Conservation (phyloP, 2,329 filamentous ascomycete species). For the Trichoderma simmonsii region DNA sequence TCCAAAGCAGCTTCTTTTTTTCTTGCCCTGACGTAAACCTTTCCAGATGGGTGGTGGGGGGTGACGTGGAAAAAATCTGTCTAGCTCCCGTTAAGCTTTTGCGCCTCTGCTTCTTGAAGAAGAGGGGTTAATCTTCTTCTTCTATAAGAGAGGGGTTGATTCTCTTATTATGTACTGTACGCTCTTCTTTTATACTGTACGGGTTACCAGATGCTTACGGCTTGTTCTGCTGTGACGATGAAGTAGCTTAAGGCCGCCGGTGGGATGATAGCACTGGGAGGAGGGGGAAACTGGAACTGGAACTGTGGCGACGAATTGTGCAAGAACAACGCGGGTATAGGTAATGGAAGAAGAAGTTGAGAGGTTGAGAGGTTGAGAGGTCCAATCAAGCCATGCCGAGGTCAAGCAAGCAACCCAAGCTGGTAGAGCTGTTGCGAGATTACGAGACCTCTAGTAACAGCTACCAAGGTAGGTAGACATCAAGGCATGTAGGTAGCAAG, state of each 20-base stretch:
- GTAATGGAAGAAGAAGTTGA: not conserved
- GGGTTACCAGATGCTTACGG: not conserved
- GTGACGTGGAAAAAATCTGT: not conserved
- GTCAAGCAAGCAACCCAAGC: not conserved
- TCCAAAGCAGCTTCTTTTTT: not conserved
- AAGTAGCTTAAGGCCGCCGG: not conserved
- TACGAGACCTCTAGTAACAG: not conserved
- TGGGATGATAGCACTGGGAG: not conserved
- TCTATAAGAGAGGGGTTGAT: too few species aligned
- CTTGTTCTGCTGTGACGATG: not conserved
- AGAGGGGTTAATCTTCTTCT: not conserved
- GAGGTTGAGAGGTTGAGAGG: not conserved
- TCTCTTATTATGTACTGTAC: not conserved
- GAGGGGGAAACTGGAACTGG: not conserved
- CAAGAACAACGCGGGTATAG: not conserved
- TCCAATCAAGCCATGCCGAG: not conserved
- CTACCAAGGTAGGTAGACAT: not conserved
- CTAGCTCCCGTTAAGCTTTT: not conserved
- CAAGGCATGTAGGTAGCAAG: not conserved
- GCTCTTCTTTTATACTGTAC: not conserved
- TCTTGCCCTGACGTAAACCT: not conserved
- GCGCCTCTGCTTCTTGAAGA: not conserved
- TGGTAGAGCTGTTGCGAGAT: not conserved
- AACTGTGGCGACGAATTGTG: too few species aligned
- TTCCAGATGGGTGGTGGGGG: not conserved